A percentile compares a stretch with the other conserved stretches of the same genome.
These are phyloP conservation scores for Anthracocystis setariae DNA, from an alignment of 1,284 basidiomycete genomes.

Conservation along the genomic window DNA sequence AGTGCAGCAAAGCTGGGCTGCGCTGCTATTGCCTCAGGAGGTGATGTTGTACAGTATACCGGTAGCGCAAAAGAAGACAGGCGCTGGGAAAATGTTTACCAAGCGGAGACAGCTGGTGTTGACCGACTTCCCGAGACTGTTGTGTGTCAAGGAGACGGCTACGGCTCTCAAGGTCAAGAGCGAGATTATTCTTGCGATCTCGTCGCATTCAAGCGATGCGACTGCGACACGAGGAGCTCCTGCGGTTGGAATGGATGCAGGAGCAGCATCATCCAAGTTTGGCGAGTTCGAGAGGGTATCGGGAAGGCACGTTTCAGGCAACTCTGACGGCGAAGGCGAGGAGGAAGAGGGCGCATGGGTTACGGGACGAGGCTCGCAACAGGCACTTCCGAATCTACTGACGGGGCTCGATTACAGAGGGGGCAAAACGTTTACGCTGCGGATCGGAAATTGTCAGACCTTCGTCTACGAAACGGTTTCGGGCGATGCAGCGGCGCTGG, in stretches of 20 bases:
- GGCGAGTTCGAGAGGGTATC: conserved; percentile 20
- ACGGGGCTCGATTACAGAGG: conserved; percentile 45
- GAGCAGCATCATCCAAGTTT: conserved; percentile 5
- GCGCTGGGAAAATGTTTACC: conserved; percentile 64
- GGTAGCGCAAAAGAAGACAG: conserved; percentile 58
- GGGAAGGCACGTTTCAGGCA: not conserved
- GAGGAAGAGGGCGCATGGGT: not conserved
- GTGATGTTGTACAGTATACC: conserved; percentile 57
- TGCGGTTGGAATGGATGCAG: not conserved
- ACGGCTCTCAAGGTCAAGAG: conserved; percentile 69
- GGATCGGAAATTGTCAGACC: conserved; percentile 36
- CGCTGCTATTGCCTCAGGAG: conserved; percentile 59
- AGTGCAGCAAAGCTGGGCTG: conserved; percentile 49
- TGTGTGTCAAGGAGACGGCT: conserved; percentile 70
- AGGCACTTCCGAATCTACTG: conserved; percentile 48
- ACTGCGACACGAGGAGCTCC: not conserved
- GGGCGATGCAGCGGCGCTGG: conserved; percentile 55
- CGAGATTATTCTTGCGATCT: conserved; percentile 69
- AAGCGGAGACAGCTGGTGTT: conserved; percentile 71
- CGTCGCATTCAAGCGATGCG: conserved; percentile 10
- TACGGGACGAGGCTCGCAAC: conserved; percentile 4
- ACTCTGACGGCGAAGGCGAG: conserved; percentile 5
- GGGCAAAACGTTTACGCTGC: conserved; percentile 38
- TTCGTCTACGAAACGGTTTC: conserved; percentile 58
- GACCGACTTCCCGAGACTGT: conserved; percentile 71